Conservation (phyloP, 1,139 yeast genomes). For the Debaryomycetaceae sp. region DNA sequence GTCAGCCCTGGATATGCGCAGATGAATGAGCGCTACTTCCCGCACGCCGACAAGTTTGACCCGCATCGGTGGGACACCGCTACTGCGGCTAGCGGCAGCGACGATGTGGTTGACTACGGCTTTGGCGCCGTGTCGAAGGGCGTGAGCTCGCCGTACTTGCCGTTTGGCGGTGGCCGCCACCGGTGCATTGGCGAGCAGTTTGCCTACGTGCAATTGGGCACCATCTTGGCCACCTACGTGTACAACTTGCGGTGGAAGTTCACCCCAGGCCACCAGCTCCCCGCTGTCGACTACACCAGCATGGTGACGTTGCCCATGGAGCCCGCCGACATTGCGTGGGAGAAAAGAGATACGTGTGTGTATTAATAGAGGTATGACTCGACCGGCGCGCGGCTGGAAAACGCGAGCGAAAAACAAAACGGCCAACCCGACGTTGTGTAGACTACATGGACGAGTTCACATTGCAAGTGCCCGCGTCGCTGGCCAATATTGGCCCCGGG, state of each 20-base stretch:
- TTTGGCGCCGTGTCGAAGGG: constrained; percentile 96
- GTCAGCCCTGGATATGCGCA: constrained; percentile 93
- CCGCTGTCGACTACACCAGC: constrained; percentile 78
- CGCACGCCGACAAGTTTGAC: constrained; percentile 62
- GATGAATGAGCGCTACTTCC: constrained; percentile 73
- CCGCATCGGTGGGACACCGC: constrained; percentile 84
- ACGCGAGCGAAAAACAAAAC: not conserved
- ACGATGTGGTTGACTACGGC: constrained; percentile 80
- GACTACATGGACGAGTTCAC: constrained; percentile 24
- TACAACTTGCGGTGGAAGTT: constrained; percentile 76
- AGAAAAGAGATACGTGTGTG: constrained; percentile 45
- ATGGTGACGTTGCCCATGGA: constrained; percentile 87
- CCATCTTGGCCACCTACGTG: constrained; percentile 71
- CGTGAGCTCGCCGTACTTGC: constrained; percentile 90
- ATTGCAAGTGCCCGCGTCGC: constrained; percentile 89
- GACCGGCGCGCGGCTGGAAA: not conserved
- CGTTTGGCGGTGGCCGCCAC: constrained; percentile 99
- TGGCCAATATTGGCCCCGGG: constrained; percentile 98
- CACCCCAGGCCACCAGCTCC: constrained; percentile 54
- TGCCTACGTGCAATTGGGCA: constrained; percentile 91
- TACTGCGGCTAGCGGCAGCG: constrained; percentile 35
- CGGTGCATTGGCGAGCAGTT: constrained; percentile 99
- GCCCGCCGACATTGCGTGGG: constrained; percentile 81
- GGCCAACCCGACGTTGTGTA: not conserved
- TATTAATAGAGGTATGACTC: constrained; percentile 12